Conservation (phyloP, 257 asterid species). For the Jasminum sambac region DNA sequence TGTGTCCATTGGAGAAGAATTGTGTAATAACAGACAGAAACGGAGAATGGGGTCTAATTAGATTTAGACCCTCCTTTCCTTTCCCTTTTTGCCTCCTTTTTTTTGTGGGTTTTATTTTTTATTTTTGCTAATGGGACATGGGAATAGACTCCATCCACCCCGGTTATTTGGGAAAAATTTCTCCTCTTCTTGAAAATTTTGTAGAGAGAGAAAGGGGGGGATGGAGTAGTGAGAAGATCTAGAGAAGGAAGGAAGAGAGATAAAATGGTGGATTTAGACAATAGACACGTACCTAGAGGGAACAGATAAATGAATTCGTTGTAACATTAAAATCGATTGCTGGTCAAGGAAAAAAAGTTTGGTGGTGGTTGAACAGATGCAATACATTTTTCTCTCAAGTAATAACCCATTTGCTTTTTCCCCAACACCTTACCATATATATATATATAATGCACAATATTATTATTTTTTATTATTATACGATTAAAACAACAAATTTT, state of each 20-base stretch:
- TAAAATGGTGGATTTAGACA: conserved; percentile 30
- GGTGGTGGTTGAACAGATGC: conserved; percentile 36
- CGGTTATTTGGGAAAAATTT: conserved; percentile 14
- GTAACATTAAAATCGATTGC: conserved; percentile 34
- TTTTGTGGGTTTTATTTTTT: conserved; percentile 14
- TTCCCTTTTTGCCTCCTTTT: not conserved
- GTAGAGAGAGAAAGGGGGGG: conserved; percentile 10
- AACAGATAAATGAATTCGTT: conserved; percentile 45
- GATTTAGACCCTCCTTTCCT: not conserved
- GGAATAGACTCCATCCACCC: not conserved
- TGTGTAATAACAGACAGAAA: conserved; percentile 9
- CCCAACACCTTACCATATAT: not conserved
- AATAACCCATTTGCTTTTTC: not conserved
- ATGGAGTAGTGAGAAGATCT: too few species aligned
- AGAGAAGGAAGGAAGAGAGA: conserved; percentile 12
- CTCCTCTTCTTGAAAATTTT: not conserved
- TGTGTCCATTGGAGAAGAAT: conserved; percentile 19
- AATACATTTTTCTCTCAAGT: conserved; percentile 23
- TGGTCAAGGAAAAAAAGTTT: conserved; percentile 29
- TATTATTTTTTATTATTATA: not conserved
- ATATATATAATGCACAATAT: not conserved
- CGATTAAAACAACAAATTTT: conserved; percentile 9
- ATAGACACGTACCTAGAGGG: conserved; percentile 46
- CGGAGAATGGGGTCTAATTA: conserved; percentile 6
- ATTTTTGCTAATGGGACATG: conserved; percentile 6